Evolutionary conservation across 2,329 filamentous ascomycete genomes (phyloP), one percentile per base, ranked within the genome.

Genomic region (Huntiella moniliformis): DNA sequence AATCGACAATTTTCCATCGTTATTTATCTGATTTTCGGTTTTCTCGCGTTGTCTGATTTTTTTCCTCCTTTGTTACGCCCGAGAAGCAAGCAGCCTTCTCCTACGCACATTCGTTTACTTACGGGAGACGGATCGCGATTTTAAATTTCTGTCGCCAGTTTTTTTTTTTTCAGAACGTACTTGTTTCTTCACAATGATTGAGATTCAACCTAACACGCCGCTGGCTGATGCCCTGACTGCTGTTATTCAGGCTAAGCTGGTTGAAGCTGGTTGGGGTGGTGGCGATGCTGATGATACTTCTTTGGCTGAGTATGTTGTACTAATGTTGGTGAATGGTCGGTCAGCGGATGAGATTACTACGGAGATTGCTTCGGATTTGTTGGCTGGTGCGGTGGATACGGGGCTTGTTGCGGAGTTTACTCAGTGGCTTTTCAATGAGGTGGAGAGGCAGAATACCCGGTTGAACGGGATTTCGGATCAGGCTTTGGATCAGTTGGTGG

Each of bases 291-390:
- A 84, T 54, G 85, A 88, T 61, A 79, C 79, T 17, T 83, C 85
- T 34, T 74, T 98, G 50, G 80, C 86, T 50, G 91, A 98, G 65
- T 98, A 96, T 65, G 91, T 98, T 54, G 81, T 96, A 49, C 75
- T 96, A 52, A 95, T 96, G 88, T 74, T 98, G 31, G 84, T 84
- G 51, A 96, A 95, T 63, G 85, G 87, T 56, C 95, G 94, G 63
- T 86, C 82, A 3, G 80, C 93, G 59, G 77, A 87, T 43, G 81
- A 95, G 59, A 88, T 98, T 53, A 82, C 86, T 7, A 68, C 74
- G 38, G 91, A 98, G 60, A 75, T 98, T 11, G 82, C 87, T 1
- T 81, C 79, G 52, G 91, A 98, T 55, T 72, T 98, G 37, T 73
- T 98, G 2, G 77, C 77, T 48, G 72, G 95, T 4, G 76, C 77